Evolutionary conservation across 108 stramenopile species (phyloP), one percentile per base, ranked within the genome.

Genomic region (Fistulifera pelliculosa): DNA sequence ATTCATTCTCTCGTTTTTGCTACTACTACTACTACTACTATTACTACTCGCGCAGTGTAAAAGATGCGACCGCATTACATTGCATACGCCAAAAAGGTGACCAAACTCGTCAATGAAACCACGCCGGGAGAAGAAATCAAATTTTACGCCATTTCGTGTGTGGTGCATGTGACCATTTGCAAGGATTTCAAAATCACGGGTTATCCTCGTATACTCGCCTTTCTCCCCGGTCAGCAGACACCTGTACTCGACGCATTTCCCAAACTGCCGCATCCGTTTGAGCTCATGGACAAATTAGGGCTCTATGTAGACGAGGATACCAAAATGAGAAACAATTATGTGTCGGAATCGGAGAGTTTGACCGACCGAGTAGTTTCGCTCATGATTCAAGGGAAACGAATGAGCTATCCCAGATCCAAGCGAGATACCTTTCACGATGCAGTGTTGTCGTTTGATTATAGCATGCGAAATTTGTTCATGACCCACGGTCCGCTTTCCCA

Each of bases 61-160:
- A 56, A 66, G n/a, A 58, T 79, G 27, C 56, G 61, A 52, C 22
- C 22, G 0, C 27, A 68, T 0, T 86, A 76, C 62, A 64, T 79
- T 27, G 39, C 69, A 43, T 56, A 85, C 53, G 44, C 79, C 79
- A 41, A 61, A 61, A 24, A 53, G 58, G 26, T 38, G 75, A 18
- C 44, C 18, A 0, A 41, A 41, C 19, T 54, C 68, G n/a, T 70
- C 60, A 18, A 19, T 11, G n/a, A 53, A 31, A 27, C 54, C 27
- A 22, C 52, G 26, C 5, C 56, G 21, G 23, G 45, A 49, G 43
- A 53, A 26, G 56, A 69, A 10, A 23, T 64, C 16, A 56, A 70
- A 27, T 65, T 92, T 21, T 68, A 81, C 64, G 91, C 85, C 27
- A 73, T 93, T 19, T 74, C 75, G n/a, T 93, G 91, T 58, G 69